A percentile compares a stretch with the other conserved stretches of the same genome.
Conservation (phyloP, 768 basidiomycete genomes). For the Heimioporus sp. region DNA sequence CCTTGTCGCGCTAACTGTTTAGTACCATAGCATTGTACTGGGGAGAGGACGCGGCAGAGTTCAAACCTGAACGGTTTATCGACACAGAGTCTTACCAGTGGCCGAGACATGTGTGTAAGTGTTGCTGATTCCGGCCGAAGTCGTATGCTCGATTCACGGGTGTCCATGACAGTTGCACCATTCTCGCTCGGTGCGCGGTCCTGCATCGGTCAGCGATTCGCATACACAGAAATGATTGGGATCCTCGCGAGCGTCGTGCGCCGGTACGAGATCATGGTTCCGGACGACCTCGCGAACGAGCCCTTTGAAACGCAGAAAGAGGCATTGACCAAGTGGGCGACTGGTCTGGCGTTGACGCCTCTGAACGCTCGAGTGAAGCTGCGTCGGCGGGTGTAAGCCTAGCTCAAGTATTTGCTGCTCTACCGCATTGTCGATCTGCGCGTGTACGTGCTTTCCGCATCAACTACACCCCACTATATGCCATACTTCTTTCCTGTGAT, state of each 20-base stretch:
- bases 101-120: constrained; percentile 50
- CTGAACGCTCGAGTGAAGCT: constrained; percentile 25
- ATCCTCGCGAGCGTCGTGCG: constrained; percentile 44
- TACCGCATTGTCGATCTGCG: background rate
- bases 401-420: background rate
- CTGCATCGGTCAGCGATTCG: constrained; percentile 52
- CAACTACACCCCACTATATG: too few relatives aligned
- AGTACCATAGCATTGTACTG: constrained; percentile 42
- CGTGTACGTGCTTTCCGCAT: too few relatives aligned
- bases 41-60: constrained; percentile 44
- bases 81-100: constrained; percentile 48
- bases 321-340: constrained; percentile 36
- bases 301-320: constrained; percentile 34
- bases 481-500: too few relatives aligned
- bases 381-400: constrained; percentile 11
- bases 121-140: background rate
- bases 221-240: constrained; percentile 40
- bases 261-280: constrained; percentile 40
- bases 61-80: constrained; percentile 50
- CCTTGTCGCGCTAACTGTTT: background rate
- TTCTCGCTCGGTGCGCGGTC: constrained; percentile 46
- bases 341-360: constrained; percentile 37
- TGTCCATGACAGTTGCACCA: constrained; percentile 33
- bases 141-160: background rate
- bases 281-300: constrained; percentile 31